Conservation (phyloP, 208 protist species). For the Zelonia costaricensis region DNA sequence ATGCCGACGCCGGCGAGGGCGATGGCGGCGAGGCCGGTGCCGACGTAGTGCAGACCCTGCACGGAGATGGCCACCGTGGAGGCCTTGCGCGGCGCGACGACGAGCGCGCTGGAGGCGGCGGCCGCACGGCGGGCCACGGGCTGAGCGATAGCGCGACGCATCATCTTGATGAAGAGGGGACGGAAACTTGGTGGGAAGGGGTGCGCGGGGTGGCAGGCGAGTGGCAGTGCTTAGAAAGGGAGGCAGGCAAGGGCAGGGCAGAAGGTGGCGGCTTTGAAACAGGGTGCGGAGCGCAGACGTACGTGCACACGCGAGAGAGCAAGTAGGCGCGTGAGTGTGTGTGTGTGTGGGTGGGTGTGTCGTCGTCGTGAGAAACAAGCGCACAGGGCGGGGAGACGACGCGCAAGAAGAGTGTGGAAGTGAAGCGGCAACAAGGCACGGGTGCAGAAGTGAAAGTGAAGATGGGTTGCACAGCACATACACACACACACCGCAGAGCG, state of each 20-base stretch:
- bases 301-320: no score
- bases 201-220: not conserved
- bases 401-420: no score
- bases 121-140: conserved; percentile 47
- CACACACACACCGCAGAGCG: no score
- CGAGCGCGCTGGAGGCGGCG: conserved; percentile 38
- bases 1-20: conserved; percentile 90
- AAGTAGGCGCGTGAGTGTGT: no score
- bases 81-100: conserved; percentile 59
- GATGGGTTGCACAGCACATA: no score
- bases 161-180: conserved; percentile 49
- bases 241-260: not conserved
- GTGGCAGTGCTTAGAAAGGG: not conserved
- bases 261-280: no score
- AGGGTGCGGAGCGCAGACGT: no score
- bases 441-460: no score
- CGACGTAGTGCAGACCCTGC: conserved; percentile 91
- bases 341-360: not conserved
- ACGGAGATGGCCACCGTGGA: conserved; percentile 90
- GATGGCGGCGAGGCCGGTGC: conserved; percentile 90
- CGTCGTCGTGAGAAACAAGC: no score
- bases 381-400: no score
- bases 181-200: not conserved
- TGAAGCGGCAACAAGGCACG: no score
- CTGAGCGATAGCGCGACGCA: conserved; percentile 67